Evolutionary conservation across 1,284 basidiomycete genomes (phyloP).

Genomic region (Vanrija pseudolonga): DNA sequence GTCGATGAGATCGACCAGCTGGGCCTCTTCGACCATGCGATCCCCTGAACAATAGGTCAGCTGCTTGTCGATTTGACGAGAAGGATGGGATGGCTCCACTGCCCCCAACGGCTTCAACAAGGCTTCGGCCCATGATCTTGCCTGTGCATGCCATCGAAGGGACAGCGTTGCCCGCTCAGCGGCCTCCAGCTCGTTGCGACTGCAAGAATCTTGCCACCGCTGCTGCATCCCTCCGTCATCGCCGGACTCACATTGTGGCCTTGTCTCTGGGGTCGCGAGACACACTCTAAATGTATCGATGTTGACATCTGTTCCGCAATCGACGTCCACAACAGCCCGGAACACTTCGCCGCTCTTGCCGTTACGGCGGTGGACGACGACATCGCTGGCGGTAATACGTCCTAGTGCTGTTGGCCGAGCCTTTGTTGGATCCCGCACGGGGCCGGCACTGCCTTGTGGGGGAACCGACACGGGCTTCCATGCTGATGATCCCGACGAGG

Average conservation of each 20-base stretch:
- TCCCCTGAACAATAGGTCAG: constrained; percentile 58
- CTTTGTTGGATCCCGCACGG: constrained; percentile 20
- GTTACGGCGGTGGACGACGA: constrained; percentile 50
- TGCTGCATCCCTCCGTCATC: background rate
- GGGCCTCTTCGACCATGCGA: constrained; percentile 79
- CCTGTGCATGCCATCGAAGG: too few relatives aligned
- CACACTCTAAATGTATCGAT: constrained; percentile 79
- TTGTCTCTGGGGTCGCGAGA: constrained; percentile 75
- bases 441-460: constrained; percentile 23
- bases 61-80: background rate
- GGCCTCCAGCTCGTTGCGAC: too few relatives aligned
- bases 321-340: constrained; percentile 76
- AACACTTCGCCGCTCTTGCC: constrained; percentile 68
- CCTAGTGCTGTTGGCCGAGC: constrained; percentile 28
- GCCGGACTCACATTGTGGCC: constrained; percentile 60
- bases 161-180: background rate
- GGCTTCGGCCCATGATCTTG: too few relatives aligned
- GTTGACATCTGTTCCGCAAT: constrained; percentile 59
- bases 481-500: constrained; percentile 39
- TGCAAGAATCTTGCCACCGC: background rate
- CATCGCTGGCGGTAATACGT: constrained; percentile 39
- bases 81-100: too few relatives aligned
- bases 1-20: constrained; percentile 81
- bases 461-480: constrained; percentile 49
- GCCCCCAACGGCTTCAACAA: too few relatives aligned